phyloP scores from a whole-genome alignment of 805 yeast species.

The Kluyveromyces aestuarii region DNA sequence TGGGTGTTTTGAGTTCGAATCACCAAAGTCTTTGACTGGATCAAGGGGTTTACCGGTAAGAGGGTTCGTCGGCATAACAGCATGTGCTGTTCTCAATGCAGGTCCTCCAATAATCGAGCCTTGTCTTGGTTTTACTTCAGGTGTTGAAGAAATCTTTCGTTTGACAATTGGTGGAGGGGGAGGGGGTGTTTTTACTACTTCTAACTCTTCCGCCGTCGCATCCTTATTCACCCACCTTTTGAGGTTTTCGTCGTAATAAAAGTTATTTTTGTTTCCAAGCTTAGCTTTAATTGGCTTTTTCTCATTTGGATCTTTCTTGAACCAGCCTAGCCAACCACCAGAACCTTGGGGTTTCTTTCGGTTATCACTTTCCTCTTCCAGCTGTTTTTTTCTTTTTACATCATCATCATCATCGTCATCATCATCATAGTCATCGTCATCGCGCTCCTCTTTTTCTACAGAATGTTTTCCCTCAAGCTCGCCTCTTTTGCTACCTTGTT shows the following conservation, averaged over 20 bases:
- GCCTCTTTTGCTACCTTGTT: too few species aligned
- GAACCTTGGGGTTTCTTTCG: slow-evolving; percentile 9
- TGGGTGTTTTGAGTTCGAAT: slow-evolving; percentile 5
- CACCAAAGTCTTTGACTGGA: slow-evolving; percentile 5
- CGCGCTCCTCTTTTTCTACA: slow-evolving; percentile 10
- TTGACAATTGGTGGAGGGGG: slow-evolving; percentile 55
- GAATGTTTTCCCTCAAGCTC: too few species aligned
- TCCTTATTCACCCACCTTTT: slow-evolving; percentile 80
- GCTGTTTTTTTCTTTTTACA: slow-evolving; percentile 11
- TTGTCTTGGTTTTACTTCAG: slow-evolving; percentile 31
- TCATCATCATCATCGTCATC: slow-evolving; percentile 15
- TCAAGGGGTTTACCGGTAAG: slow-evolving; percentile 27
- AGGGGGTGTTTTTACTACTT: slow-evolving; percentile 46
- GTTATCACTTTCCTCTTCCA: slow-evolving; percentile 12
- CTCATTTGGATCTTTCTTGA: slow-evolving; percentile 48
- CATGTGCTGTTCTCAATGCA: slow-evolving; percentile 25
- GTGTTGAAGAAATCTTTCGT: slow-evolving; percentile 26
- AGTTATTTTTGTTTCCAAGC: slow-evolving; percentile 66
- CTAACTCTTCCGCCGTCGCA: slow-evolving; percentile 56
- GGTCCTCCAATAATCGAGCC: slow-evolving; percentile 23
- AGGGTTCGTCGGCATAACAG: slow-evolving; percentile 28
- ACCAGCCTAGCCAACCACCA: slow-evolving; percentile 52
- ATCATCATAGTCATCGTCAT: slow-evolving; percentile 13
- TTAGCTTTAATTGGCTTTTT: slow-evolving; percentile 79
- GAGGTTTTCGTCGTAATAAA: slow-evolving; percentile 73